phyloP scores from a whole-genome alignment of 371 early-diverging fungal genomes.

The Rhizopus arrhizus region DNA sequence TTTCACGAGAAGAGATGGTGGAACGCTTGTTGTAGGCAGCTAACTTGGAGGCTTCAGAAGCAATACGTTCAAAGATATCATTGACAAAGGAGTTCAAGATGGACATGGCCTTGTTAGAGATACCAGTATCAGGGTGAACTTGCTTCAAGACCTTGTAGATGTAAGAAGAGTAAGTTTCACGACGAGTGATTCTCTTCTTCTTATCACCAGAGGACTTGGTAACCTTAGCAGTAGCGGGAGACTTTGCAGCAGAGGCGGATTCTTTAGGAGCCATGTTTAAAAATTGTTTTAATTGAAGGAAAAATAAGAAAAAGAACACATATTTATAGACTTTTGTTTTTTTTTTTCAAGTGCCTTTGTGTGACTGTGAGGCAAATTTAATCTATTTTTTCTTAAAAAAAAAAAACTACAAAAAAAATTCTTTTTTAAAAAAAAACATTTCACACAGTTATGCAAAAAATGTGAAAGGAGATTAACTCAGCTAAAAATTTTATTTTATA shows the following conservation, averaged over 20 bases:
- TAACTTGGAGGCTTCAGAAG: conserved; percentile 86
- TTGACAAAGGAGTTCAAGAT: conserved; percentile 98
- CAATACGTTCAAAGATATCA: conserved; percentile 96
- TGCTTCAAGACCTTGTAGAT: conserved; percentile 97
- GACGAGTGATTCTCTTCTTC: conserved; percentile 68
- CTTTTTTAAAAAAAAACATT: not conserved
- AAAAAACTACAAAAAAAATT: not conserved
- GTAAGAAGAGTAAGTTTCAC: conserved; percentile 93
- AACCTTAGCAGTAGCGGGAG: conserved; percentile 1
- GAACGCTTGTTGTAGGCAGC: conserved; percentile 93
- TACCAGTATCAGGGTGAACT: conserved; percentile 97
- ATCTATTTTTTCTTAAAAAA: not conserved
- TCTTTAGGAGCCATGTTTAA: not conserved
- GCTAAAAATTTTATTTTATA: not conserved
- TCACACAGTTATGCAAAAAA: not conserved
- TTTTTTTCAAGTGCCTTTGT: not conserved
- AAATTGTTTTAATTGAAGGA: not conserved
- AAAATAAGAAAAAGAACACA: not conserved
- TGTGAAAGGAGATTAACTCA: not conserved
- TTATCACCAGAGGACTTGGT: conserved; percentile 45
- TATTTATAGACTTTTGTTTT: not conserved
- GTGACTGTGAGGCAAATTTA: not conserved
- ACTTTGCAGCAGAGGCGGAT: not conserved
- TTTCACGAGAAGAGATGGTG: conserved; percentile 94
- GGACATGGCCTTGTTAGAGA: conserved; percentile 98